A percentile compares a stretch with the other conserved stretches of the same genome.
phyloP scores from a whole-genome alignment of 495 filamentous ascomycete species.

The Pyrenopolyporus hunteri region DNA sequence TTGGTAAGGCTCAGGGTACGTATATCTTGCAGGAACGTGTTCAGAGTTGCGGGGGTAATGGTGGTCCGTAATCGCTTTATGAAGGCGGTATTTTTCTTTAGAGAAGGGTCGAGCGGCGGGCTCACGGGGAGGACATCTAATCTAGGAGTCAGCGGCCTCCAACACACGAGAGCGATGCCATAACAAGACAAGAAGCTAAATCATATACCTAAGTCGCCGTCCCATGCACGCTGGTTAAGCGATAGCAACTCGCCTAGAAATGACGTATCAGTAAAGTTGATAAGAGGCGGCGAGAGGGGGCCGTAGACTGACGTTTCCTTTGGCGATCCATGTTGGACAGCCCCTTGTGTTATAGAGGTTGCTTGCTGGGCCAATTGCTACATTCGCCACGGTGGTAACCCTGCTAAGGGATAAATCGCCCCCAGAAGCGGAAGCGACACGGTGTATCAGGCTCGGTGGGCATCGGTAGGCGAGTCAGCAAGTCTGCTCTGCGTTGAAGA shows the following conservation, averaged over 20 bases:
- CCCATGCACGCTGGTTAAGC: conserved; percentile 85
- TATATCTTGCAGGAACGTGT: conserved; percentile 89
- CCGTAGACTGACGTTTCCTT: conserved; percentile 72
- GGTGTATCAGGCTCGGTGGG: conserved; percentile 51
- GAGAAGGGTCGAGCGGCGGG: conserved; percentile 87
- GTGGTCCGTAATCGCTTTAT: conserved; percentile 95
- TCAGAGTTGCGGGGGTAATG: conserved; percentile 75
- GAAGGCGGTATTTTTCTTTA: conserved; percentile 99
- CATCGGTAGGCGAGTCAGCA: conserved; percentile 50
- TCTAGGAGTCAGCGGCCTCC: conserved; percentile 33
- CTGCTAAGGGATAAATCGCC: conserved; percentile 56
- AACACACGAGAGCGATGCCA: no score
- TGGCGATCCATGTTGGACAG: conserved; percentile 75
- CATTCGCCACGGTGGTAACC: conserved; percentile 47
- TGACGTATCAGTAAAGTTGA: conserved; percentile 40
- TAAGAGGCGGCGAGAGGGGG: not conserved
- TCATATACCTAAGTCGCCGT: conserved; percentile 81
- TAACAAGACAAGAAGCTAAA: conserved; percentile 2
- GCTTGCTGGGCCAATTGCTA: conserved; percentile 31
- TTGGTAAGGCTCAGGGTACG: conserved; percentile 92
- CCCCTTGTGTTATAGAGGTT: conserved; percentile 27
- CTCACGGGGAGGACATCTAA: conserved; percentile 82
- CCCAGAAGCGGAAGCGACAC: conserved; percentile 53
- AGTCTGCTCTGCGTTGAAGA: conserved; percentile 33
- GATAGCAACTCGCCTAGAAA: conserved; percentile 82